Evolutionary conservation across 169 alveolate species (phyloP).

Genomic region (Eimeria praecox): DNA sequence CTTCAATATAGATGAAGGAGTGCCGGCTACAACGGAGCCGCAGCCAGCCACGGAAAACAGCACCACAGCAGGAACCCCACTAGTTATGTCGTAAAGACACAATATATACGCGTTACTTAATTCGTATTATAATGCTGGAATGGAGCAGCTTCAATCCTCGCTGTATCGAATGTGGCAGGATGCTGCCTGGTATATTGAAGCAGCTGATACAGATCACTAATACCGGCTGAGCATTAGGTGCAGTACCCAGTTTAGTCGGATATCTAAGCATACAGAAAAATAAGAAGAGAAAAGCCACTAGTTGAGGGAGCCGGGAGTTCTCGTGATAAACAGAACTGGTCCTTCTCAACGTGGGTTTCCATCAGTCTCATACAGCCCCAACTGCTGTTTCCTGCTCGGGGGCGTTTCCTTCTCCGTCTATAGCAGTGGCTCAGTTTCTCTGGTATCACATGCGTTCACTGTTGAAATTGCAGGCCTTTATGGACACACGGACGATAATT

Average conservation of each 20-base stretch:
- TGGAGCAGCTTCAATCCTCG: background rate
- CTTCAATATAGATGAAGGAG: slow-evolving; percentile 18
- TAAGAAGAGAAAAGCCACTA: background rate
- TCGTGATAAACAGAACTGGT: slow-evolving; percentile 14
- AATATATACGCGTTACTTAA: background rate
- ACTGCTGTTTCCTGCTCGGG: background rate
- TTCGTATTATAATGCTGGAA: background rate
- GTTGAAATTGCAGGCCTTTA: background rate
- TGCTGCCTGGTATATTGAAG: background rate
- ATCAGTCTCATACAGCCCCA: slow-evolving; percentile 37
- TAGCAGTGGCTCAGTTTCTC: background rate
- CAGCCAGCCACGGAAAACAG: slow-evolving; percentile 29
- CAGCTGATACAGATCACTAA: background rate
- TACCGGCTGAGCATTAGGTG: slow-evolving; percentile 14
- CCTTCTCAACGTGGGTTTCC: background rate
- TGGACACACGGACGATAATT: background rate
- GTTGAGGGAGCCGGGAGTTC: background rate
- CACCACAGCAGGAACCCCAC: background rate
- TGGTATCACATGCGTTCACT: background rate
- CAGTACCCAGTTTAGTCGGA: slow-evolving; percentile 20
- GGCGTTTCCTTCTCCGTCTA: background rate
- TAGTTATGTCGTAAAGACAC: background rate
- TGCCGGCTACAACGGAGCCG: slow-evolving; percentile 12
- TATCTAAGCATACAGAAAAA: background rate
- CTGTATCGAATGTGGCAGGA: background rate